Conservation (phyloP, 768 basidiomycete genomes). For the Roridomyces roridus region DNA sequence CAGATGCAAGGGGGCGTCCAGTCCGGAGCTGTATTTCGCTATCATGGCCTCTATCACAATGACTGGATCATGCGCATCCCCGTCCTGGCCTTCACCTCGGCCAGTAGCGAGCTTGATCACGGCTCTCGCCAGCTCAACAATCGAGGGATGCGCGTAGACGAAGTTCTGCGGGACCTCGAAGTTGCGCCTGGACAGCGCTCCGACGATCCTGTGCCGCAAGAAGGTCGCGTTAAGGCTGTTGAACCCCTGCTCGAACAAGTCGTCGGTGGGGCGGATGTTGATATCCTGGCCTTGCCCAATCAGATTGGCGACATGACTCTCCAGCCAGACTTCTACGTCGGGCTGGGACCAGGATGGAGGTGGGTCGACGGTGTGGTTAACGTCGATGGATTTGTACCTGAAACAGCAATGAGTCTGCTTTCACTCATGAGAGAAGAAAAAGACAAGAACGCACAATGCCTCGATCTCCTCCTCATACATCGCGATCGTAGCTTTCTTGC, state of each 20-base stretch:
- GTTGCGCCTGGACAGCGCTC: constrained; percentile 27
- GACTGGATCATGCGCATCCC: neutral
- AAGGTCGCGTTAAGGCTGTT: constrained; percentile 46
- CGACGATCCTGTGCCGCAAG: constrained; percentile 43
- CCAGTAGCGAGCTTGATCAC: neutral
- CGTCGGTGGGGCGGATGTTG: constrained; percentile 16
- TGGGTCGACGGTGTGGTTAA: constrained; percentile 14
- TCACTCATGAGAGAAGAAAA: no score
- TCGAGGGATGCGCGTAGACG: constrained; percentile 32
- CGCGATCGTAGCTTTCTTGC: constrained; percentile 47
- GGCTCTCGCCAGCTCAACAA: constrained; percentile 15
- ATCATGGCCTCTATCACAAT: constrained; percentile 10
- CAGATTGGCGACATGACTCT: constrained; percentile 27
- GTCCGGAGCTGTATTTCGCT: constrained; percentile 9
- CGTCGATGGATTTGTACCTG: no score
- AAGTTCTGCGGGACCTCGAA: constrained; percentile 40
- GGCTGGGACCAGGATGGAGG: constrained; percentile 23
- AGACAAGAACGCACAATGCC: no score
- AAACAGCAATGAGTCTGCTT: no score
- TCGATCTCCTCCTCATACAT: constrained; percentile 54
- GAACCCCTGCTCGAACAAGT: constrained; percentile 42
- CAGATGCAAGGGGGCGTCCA: neutral
- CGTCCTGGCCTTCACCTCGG: neutral
- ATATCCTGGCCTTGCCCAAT: constrained; percentile 4
- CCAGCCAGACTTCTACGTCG: constrained; percentile 29